Base-by-base conservation (phyloP, 225 moss, liverwort and hornwort species). In the Thuidium tamariscinum region DNA sequence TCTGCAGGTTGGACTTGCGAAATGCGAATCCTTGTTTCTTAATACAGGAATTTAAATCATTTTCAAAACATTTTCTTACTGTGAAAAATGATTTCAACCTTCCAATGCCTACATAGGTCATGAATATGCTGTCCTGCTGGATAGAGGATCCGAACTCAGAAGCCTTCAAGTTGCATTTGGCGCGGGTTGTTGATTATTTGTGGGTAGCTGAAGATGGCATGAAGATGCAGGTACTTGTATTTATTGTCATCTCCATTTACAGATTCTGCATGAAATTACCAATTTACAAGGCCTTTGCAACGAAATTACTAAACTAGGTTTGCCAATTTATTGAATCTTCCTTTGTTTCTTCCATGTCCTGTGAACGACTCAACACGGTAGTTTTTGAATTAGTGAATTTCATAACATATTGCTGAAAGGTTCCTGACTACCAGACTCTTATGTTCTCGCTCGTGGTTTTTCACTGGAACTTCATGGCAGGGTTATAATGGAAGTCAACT, bases 171-270 rank as follows among this genome's bases (percentile, higher is more conserved):
- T 87, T 89, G 77, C 98, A 99, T 90, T 92, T 99, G 77, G 89
- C 92, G 20, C 92, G 98, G 74, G 92, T 99, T 78, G 86, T 65
- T 83, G 98, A 99, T 88, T 99, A 97, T 87, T 84, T 99, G 64
- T 99, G 98, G 98, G 81, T 99, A 68, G 98, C 98, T 84, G 98
- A 99, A 93, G 98, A 99, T 94, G 98, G 98, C 73, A 92, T 99
- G 95, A 99, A 97, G 92, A 99, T 99, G 97, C 95, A 99, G 95
- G 98, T 98, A 79, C 64, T 48, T 76, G 25, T 52, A 49, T 55
- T 85, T 66, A 46, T 42, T 83, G 65, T 55, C 34, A 42, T 87
- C 37, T 23, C 17, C 44, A 73, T 73, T 82, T 72, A 52, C 82
- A 26, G 63, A 80, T 59, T 74, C 65, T 59, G 51, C 67, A 72